phyloP scores from a whole-genome alignment of 768 basidiomycete genomes.

The Coprinopsis strossmayeri region DNA sequence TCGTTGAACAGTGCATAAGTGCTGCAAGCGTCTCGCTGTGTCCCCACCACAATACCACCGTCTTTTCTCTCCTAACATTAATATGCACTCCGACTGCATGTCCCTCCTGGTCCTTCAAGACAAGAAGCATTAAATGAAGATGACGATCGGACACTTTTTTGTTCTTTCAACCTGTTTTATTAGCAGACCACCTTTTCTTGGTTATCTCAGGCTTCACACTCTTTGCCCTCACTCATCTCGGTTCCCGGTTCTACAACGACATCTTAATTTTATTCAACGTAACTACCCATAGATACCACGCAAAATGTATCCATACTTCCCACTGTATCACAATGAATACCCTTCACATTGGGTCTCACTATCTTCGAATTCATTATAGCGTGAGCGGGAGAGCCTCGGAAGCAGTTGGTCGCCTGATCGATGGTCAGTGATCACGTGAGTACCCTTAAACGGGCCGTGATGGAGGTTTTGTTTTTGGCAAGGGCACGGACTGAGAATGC shows the following conservation, averaged over 20 bases:
- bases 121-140: background rate
- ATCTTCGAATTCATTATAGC: too few relatives aligned
- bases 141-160: slow-evolving; percentile 1
- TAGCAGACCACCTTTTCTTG: background rate
- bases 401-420: background rate
- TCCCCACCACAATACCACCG: background rate
- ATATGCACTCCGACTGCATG: background rate
- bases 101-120: background rate
- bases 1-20: background rate
- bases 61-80: too few relatives aligned
- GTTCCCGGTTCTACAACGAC: too few relatives aligned
- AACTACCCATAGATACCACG: too few relatives aligned
- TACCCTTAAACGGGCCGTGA: background rate
- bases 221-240: background rate
- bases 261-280: too few relatives aligned
- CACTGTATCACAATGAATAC: too few relatives aligned
- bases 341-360: too few relatives aligned
- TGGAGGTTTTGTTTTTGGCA: background rate
- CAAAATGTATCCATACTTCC: too few relatives aligned
- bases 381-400: background rate
- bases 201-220: slow-evolving; percentile 1
- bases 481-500: background rate
- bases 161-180: slow-evolving; percentile 1
- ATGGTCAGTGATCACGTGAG: too few relatives aligned
- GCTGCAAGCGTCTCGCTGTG: background rate